Conservation (phyloP, 2,329 filamentous ascomycete species). For the Trichoderma koningii region DNA sequence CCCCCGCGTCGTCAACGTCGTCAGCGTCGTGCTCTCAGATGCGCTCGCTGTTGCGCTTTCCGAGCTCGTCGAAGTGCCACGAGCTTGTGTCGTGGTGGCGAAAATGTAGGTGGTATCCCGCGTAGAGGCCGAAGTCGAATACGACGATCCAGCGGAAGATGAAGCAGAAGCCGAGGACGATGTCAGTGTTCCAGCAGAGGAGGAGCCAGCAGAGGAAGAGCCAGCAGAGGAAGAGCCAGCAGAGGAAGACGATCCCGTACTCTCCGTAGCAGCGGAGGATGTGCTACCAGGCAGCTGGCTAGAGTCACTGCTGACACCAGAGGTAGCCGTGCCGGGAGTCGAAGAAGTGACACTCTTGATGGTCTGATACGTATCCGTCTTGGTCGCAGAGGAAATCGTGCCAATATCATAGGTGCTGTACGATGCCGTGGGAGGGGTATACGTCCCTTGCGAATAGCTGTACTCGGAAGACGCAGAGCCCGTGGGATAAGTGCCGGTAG, state of each 20-base stretch:
- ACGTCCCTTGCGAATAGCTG: background rate
- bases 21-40: slow-evolving; percentile 10
- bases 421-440: background rate
- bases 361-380: background rate
- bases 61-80: background rate
- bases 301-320: background rate
- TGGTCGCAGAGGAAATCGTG: background rate
- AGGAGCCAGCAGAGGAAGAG: slow-evolving; percentile 1
- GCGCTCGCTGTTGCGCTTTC: background rate
- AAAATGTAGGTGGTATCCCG: background rate
- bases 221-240: background rate
- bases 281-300: slow-evolving; percentile 11
- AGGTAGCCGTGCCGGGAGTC: background rate
- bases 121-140: background rate
- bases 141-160: background rate
- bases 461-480: background rate
- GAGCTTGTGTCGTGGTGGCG: slow-evolving; percentile 9
- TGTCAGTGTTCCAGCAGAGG: background rate
- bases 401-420: background rate
- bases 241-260: slow-evolving; percentile 11
- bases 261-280: slow-evolving; percentile 9
- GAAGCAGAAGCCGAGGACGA: background rate
- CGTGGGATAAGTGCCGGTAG: background rate
- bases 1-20: background rate
- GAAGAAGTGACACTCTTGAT: background rate